Conservation (phyloP, 139 green algal species). For the Diplosphaera chodatii region DNA sequence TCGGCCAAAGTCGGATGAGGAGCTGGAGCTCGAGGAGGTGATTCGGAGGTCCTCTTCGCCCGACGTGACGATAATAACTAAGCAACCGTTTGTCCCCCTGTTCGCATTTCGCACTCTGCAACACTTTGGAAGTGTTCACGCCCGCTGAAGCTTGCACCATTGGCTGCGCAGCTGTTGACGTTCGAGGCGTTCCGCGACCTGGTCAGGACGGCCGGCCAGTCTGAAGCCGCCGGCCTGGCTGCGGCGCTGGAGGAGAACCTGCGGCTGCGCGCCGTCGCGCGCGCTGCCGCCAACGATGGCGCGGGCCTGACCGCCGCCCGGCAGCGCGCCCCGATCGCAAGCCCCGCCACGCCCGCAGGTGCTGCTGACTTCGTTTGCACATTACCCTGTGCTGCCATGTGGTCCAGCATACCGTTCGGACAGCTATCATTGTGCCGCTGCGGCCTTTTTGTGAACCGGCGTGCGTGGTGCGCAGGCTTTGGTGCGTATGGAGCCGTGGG, state of each 20-base stretch:
- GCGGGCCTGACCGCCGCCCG: conserved; percentile 1
- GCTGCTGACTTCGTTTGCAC: too few relatives aligned
- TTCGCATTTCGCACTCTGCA: too few relatives aligned
- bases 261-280: conserved; percentile 36
- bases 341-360: conserved; percentile 1
- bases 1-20: conserved; percentile 28
- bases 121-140: too few relatives aligned
- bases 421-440: too few relatives aligned
- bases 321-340: not conserved
- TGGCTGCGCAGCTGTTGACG: conserved; percentile 38
- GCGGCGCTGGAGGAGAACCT: conserved; percentile 48
- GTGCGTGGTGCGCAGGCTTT: too few relatives aligned
- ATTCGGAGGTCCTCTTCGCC: not conserved
- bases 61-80: too few relatives aligned
- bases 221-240: conserved; percentile 31
- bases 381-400: too few relatives aligned
- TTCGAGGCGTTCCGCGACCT: conserved; percentile 70
- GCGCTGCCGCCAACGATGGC: conserved; percentile 29
- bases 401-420: too few relatives aligned
- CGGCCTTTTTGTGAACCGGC: too few relatives aligned
- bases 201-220: conserved; percentile 38
- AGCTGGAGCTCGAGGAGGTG: conserved; percentile 59
- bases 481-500: conserved; percentile 51
- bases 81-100: too few relatives aligned
- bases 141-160: too few relatives aligned